phyloP scores from a whole-genome alignment of 176 grass and related monocot genomes.

The Bonia amplexicaulis region DNA sequence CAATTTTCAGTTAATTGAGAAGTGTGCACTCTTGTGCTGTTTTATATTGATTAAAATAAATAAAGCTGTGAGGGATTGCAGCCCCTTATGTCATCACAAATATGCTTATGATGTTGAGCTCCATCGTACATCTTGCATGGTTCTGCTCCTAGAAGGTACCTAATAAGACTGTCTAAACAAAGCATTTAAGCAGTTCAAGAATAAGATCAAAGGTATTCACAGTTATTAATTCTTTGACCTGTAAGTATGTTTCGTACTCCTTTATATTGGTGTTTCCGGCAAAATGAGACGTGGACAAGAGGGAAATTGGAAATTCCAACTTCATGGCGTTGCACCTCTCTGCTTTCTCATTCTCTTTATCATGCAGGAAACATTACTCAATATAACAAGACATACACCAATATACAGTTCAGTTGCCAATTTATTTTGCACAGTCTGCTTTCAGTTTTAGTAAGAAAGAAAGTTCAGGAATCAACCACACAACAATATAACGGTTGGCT shows the following conservation, averaged over 20 bases:
- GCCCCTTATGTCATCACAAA: not conserved
- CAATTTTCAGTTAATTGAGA: not conserved
- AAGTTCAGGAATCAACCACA: conserved; percentile 7
- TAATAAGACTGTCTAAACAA: not conserved
- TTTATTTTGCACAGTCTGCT: not conserved
- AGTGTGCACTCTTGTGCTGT: conserved; percentile 12
- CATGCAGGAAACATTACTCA: conserved; percentile 1
- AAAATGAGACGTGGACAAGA: conserved; percentile 1
- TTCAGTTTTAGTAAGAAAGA: conserved; percentile 15
- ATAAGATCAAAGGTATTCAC: not conserved
- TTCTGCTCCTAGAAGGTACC: not conserved
- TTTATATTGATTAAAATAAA: conserved; percentile 13
- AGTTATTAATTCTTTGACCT: not conserved
- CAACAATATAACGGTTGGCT: conserved; percentile 14
- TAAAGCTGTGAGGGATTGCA: conserved; percentile 25
- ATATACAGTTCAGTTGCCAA: not conserved
- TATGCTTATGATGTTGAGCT: not conserved
- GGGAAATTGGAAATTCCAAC: not conserved
- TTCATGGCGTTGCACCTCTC: not conserved
- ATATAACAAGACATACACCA: conserved; percentile 4
- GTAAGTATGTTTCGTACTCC: not conserved
- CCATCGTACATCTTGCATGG: not conserved
- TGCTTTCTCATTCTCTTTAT: not conserved
- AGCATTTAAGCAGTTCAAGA: not conserved
- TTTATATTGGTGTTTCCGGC: not conserved